Evolutionary conservation across 257 asterid species (phyloP), one percentile per base, ranked within the genome.

Genomic region (Nicotiana benthamiana): DNA sequence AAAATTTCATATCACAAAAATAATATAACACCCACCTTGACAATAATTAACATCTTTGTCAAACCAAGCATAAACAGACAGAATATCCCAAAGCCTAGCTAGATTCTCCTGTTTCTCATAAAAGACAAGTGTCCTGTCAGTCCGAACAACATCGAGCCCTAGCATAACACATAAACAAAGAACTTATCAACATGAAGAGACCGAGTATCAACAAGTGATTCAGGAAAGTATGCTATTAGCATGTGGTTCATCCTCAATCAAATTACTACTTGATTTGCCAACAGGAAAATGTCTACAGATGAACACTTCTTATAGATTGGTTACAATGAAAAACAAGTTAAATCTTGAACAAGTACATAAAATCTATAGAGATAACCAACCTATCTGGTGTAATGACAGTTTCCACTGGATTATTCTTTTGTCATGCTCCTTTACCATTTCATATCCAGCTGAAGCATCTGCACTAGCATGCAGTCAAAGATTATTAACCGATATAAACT

Each of bases 111-210:
- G 93, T 83, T 87, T 90, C 91, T 93, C 98, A 54, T 88, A 95
- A 70, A 89, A 95, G 64, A 87, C 83, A 17, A 95, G 89, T 3
- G 95, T 92, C 83, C 99, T 84, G 86, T 95, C 99, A 0, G 99
- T 95, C 40, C 99, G 97, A 56, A 85, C 89, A 79, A 95, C 99
- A 86, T 95, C 98, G 15, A 95, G 93, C 80, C 99, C 98, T 95
- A 85, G 67, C 76, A 86, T 8, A 51, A 85, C 40, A 83, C 79
- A 28, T 64, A 72, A 63, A 64, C 67, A 67, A 18, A 40, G 13
- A 80, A 79, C n/a, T 56, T 51, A 83, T 48, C 63, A 80, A 68
- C 27, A 18, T 17, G 18, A 40, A 78, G 40, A 66, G 22, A 66
- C 61, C 48, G 26, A 32, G 43, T 24, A 26, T 57, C 1, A 3